Evolutionary conservation across 768 basidiomycete genomes (phyloP).

Genomic region (Suillus fuscotomentosus): DNA sequence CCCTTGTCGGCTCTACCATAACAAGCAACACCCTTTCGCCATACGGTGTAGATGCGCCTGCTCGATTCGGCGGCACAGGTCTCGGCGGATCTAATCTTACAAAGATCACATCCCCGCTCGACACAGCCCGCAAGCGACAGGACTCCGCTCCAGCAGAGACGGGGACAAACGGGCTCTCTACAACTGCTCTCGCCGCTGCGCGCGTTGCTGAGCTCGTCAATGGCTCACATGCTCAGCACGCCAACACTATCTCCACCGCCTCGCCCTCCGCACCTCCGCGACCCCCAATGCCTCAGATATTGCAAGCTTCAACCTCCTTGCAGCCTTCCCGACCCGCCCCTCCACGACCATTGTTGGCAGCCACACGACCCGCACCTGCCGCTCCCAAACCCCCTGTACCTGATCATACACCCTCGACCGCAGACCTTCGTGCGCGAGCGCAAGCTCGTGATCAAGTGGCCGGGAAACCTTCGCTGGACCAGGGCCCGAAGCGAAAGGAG

Average conservation of each 20-base stretch:
- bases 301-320: slow-evolving; percentile 34
- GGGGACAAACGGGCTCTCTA: slow-evolving; percentile 36
- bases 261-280: slow-evolving; percentile 26
- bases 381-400: slow-evolving; percentile 39
- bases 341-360: slow-evolving; percentile 61
- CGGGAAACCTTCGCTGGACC: slow-evolving; percentile 30
- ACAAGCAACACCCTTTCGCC: slow-evolving; percentile 27
- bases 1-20: slow-evolving; percentile 35
- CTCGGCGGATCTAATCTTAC: slow-evolving; percentile 65
- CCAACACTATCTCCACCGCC: slow-evolving; percentile 39
- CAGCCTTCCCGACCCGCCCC: slow-evolving; percentile 68
- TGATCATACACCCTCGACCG: slow-evolving; percentile 58
- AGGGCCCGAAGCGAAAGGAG: slow-evolving; percentile 49
- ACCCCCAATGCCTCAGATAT: slow-evolving; percentile 23
- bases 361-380: slow-evolving; percentile 53
- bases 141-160: slow-evolving; percentile 42
- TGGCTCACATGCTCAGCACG: slow-evolving; percentile 42
- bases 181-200: slow-evolving; percentile 48
- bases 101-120: slow-evolving; percentile 41
- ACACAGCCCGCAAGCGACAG: slow-evolving; percentile 41
- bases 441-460: slow-evolving; percentile 44
- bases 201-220: slow-evolving; percentile 65
- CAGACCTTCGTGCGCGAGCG: slow-evolving; percentile 63
- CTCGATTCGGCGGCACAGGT: slow-evolving; percentile 92
- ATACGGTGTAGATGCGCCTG: slow-evolving; percentile 47